phyloP scores from a whole-genome alignment of 768 basidiomycete species.

The Mycena maculata region DNA sequence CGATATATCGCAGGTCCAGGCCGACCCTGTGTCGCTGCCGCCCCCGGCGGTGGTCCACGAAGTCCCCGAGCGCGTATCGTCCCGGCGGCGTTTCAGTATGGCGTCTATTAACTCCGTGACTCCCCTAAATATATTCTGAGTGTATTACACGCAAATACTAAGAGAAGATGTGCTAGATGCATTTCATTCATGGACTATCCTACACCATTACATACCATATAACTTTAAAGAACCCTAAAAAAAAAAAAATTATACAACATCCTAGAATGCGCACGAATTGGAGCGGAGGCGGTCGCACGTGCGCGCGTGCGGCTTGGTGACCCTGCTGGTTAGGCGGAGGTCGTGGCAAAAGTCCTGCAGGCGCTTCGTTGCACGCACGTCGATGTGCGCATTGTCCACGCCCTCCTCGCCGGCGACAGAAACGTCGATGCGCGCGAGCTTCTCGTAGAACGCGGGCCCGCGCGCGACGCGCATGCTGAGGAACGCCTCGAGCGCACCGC shows the following conservation, averaged over 20 bases:
- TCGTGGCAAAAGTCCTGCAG: conserved; percentile 64
- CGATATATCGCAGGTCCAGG: too few relatives aligned
- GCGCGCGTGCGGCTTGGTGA: conserved; percentile 40
- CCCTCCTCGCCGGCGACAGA: conserved; percentile 53
- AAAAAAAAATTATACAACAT: not conserved
- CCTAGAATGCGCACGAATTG: conserved; percentile 33
- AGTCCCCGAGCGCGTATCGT: conserved; percentile 14
- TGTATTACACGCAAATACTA: too few relatives aligned
- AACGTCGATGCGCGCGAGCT: conserved; percentile 62
- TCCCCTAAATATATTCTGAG: not conserved
- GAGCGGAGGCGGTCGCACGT: conserved; percentile 26
- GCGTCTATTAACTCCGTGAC: not conserved
- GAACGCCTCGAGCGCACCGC: conserved; percentile 66
- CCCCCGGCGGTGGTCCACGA: too few relatives aligned
- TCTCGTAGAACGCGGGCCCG: conserved; percentile 61
- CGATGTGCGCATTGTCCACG: conserved; percentile 48
- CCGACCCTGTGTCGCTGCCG: too few relatives aligned
- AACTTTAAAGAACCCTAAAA: not conserved
- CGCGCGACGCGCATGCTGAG: conserved; percentile 63
- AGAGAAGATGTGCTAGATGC: too few relatives aligned
- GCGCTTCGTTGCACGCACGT: conserved; percentile 53
- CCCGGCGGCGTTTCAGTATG: conserved; percentile 18
- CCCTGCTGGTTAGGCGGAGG: conserved; percentile 54
- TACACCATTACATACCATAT: not conserved
- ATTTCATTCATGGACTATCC: not conserved